Evolutionary conservation across 192 early-diverging fungal species (phyloP), one percentile per base, ranked within the genome.

Genomic region (Coemansia sp.): DNA sequence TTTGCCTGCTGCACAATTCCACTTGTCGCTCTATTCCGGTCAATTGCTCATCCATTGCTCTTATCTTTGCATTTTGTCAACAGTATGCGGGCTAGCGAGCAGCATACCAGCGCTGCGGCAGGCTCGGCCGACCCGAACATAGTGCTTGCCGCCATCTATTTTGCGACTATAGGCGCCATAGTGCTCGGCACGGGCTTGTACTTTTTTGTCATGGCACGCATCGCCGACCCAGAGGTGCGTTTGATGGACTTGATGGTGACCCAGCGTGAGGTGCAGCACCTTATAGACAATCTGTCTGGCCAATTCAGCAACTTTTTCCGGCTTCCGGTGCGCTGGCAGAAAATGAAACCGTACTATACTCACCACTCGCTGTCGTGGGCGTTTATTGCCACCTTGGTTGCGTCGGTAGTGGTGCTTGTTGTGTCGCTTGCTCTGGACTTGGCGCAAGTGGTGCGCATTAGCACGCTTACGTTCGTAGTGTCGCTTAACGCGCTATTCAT

Each of bases 191-290:
- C 84, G 1, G 60, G 74, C 6, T 53, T 84, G 14, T 87, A 83
- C 69, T 73, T 87, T 40, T 60, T 80, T 8, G 74, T 85, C 40
- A 82, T 80, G 39, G 79, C 80, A 7, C 72, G 81, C 9, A 69
- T 74, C 14, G 69, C 73, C 15, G 83, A 82, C 14, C 75, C 80
- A 1, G 83, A 84, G 37, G 73, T 81, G 48, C 78, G 68, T 53
- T 66, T 87, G 18, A 63, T 81, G 48, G 71, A 79, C 52, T 76
- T 83, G 56, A 81, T 87, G n/a, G 82, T 67, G 18, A 83, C 85
- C 1, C 82, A 85, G 63, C 70, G 74, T 7, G 83, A 87, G 38
- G 82, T 84, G 19, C 84, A 85, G 57, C 81, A 77, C 56, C 67
- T 87, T 3, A 76, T 82, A 0, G 83, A 87, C 42, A 87, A 82